Base-by-base conservation (phyloP, 2,329 filamentous ascomycete species). In the Penicillium capsulatum region DNA sequence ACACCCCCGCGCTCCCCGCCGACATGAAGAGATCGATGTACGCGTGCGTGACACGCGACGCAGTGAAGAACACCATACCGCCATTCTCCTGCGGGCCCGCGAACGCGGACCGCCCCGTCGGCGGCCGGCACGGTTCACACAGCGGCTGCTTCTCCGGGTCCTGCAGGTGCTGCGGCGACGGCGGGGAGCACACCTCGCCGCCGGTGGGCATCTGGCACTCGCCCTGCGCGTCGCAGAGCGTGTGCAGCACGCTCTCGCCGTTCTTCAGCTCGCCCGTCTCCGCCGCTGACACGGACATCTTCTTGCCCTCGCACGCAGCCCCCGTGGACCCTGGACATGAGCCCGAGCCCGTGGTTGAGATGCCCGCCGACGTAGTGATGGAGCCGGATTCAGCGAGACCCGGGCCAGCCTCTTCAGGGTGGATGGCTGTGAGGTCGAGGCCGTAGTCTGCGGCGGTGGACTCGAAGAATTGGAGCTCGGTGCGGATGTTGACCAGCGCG, bases 381-480 rank as follows among this genome's bases (percentile, higher is more conserved):
- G 31, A 30, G 2, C 45, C 50, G 17, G 30, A 39, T 6, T 17
- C 28, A 1, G 39, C 38, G 1, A 46, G 42, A 2, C 50, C 45
- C 6, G 70, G 59, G 0, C 71, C 71, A 0, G 65, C 62, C 4
- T 53, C 48, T 29, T 45, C 40, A 1, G 42, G 14, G 2, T 70
- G 55, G 34, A 72, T 67, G 2, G 58, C 59, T 0, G 55, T 60
- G 6, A 85, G 58, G 2, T 71, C 64, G 2, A 87, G 66, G 2
- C 69, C 73, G 51, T 81, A 86, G 33, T 77, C 74, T 1, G 58
- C 64, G 2, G 82, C 81, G 0, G 80, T 81, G 29, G 76, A 73
- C 40, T 83, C 72, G 54, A 87, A 86, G 63, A 86, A 83, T 38
- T 68, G 68, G 59, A 85, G 75, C 54, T 87, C 84, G 8, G 76